phyloP scores from a whole-genome alignment of 768 basidiomycete genomes.

The Podaxis rugospora region DNA sequence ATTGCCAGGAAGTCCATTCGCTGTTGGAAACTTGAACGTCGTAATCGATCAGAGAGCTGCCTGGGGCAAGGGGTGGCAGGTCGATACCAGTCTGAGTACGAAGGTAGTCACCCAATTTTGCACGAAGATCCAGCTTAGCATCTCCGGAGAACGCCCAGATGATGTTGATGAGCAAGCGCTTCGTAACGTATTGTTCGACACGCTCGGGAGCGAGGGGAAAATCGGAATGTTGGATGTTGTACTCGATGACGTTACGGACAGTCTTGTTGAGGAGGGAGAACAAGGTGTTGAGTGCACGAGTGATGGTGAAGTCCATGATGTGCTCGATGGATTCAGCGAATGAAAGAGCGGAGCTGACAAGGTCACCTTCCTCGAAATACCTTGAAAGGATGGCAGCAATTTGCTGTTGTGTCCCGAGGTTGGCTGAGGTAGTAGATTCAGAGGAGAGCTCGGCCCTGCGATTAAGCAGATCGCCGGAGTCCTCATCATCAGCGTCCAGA shows the following conservation, averaged over 20 bases:
- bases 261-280: conserved; percentile 98
- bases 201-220: conserved; percentile 85
- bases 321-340: conserved; percentile 88
- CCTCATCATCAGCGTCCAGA: conserved; percentile 89
- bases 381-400: conserved; percentile 72
- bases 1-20: conserved; percentile 91
- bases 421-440: conserved; percentile 52
- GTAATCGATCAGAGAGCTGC: conserved; percentile 88
- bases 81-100: conserved; percentile 85
- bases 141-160: conserved; percentile 99
- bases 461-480: conserved; percentile 53
- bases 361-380: conserved; percentile 78
- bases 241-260: conserved; percentile 87
- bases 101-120: conserved; percentile 86
- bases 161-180: conserved; percentile 84
- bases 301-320: conserved; percentile 97
- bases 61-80: conserved; percentile 69
- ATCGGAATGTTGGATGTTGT: conserved; percentile 92
- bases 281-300: conserved; percentile 89
- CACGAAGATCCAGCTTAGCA: conserved; percentile 84
- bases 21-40: conserved; percentile 85
- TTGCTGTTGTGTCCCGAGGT: conserved; percentile 72
- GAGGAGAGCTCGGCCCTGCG: conserved; percentile 49
- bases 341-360: conserved; percentile 73
- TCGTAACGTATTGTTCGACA: conserved; percentile 87